phyloP scores from a whole-genome alignment of 1,284 basidiomycete species.

The Sporisorium sorghi region DNA sequence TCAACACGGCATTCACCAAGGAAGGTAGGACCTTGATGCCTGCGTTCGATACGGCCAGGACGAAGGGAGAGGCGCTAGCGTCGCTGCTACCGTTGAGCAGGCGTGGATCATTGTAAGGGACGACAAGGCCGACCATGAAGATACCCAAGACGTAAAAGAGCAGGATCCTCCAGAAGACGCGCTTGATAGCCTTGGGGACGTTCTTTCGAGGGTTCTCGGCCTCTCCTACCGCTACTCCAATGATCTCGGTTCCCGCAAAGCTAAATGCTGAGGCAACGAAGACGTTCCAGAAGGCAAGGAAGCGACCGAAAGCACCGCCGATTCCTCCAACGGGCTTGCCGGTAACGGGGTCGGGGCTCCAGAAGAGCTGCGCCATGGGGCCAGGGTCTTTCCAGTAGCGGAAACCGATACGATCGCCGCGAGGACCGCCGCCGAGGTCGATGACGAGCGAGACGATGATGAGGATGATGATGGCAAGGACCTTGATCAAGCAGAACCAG shows the following conservation, averaged over 20 bases:
- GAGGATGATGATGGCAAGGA: constrained; percentile 50
- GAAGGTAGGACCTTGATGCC: constrained; percentile 70
- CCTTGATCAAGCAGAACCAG: constrained; percentile 56
- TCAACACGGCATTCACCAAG: constrained; percentile 79
- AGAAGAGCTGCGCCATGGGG: constrained; percentile 65
- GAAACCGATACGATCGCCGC: constrained; percentile 57
- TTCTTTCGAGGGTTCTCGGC: constrained; percentile 69
- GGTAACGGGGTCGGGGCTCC: constrained; percentile 44
- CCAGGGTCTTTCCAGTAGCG: constrained; percentile 70
- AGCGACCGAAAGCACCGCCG: constrained; percentile 75
- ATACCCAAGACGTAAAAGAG: constrained; percentile 71
- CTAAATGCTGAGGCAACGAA: constrained; percentile 80
- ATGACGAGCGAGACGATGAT: constrained; percentile 60
- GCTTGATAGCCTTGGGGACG: constrained; percentile 56
- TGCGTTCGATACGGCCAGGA: constrained; percentile 70
- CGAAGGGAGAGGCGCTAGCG: constrained; percentile 64
- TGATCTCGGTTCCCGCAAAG: constrained; percentile 83
- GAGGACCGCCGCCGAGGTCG: constrained; percentile 57
- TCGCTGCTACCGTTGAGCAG: constrained; percentile 45
- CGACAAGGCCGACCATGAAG: constrained; percentile 57
- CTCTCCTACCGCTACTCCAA: constrained; percentile 83
- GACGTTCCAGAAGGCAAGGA: constrained; percentile 67
- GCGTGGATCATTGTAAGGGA: constrained; percentile 53
- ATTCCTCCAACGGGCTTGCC: constrained; percentile 65
- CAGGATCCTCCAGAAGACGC: constrained; percentile 70